Evolutionary conservation across 352 stramenopile genomes (phyloP), one percentile per base, ranked within the genome.

Genomic region (Lagenidium sp.): DNA sequence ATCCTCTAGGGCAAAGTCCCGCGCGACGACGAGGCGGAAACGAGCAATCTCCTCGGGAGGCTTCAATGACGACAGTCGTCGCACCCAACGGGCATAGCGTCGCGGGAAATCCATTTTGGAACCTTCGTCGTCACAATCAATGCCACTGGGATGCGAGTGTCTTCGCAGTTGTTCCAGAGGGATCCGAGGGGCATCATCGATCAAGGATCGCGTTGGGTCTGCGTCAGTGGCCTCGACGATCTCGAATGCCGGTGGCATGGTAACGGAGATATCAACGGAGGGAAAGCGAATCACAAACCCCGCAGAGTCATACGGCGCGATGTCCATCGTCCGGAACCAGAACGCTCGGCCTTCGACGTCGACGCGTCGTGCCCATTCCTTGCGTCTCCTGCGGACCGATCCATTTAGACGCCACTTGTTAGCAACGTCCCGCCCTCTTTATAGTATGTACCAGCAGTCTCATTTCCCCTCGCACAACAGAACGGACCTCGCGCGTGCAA

Each of bases 1-100:
- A 35, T 90, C 72, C 30, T 84, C 72, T 13, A 90, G 28, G 42
- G 85, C 65, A 29, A 63, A 82, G 68, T 68, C 10, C 84, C 59
- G 35, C 85, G 63, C 6, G 75, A 53, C 21, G 73, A 73, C 18
- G 77, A 61, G 2, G 73, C 82, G n/a, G 41, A 68, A 8, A 85
- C 69, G 4, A 89, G 73, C 51, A 89, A 89, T n/a, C n/a, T n/a
- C n/a, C 35, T 89, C 67, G 1, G 77, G 71, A 34, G 78, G 85
- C 41, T 86, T 85, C 30, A 66, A 73, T 16, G 76, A n/a, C n/a
- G 73, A 30, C 86, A 89, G 44, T 86, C 73, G 2, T 49, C 41
- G 7, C 36, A 30, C 24, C 41, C 55, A 32, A 75, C n/a, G n/a
- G 58, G 18, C 51, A 40, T 6, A 82, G 28, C 28, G 28, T 15